A percentile compares a stretch with the other conserved stretches of the same genome.
Evolutionary conservation across 140 eudicot genomes (phyloP).

Genomic region (Erigeron philadelphicus): DNA sequence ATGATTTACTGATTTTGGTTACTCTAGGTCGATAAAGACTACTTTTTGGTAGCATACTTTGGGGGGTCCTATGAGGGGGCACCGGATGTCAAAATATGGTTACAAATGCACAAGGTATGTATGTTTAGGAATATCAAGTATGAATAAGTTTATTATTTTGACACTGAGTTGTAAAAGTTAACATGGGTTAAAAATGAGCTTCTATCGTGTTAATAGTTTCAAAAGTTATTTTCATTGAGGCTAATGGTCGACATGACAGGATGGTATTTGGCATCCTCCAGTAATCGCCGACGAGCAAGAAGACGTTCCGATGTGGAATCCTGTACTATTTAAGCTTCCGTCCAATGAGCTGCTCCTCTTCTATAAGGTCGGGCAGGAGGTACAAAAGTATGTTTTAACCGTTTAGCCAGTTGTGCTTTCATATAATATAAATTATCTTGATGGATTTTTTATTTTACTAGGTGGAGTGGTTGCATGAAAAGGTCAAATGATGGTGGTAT

Average conservation of each 20-base stretch:
- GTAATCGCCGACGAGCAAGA: slow-evolving; percentile 62
- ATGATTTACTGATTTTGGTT: slow-evolving; percentile 16
- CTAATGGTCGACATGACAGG: slow-evolving; percentile 36
- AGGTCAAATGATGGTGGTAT: slow-evolving; percentile 76
- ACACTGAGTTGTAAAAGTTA: not conserved
- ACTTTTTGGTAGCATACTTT: slow-evolving; percentile 81
- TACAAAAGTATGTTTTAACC: slow-evolving; percentile 54
- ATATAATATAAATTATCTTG: not conserved
- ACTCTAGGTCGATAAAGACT: slow-evolving; percentile 65
- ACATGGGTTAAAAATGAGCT: not conserved
- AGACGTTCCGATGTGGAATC: slow-evolving; percentile 92
- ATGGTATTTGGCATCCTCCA: slow-evolving; percentile 78
- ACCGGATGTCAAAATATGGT: slow-evolving; percentile 90
- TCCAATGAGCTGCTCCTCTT: slow-evolving; percentile 76
- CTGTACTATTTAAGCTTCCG: slow-evolving; percentile 79
- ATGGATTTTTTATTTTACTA: slow-evolving; percentile 19
- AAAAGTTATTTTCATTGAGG: not conserved
- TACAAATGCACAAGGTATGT: slow-evolving; percentile 68
- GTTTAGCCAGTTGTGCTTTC: not conserved
- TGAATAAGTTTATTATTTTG: not conserved
- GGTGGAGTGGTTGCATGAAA: slow-evolving; percentile 99
- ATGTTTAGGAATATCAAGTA: slow-evolving; percentile 4
- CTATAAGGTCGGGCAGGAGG: slow-evolving; percentile 77
- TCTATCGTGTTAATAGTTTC: not conserved
- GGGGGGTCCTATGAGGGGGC: slow-evolving; percentile 92